phyloP scores from a whole-genome alignment of 192 early-diverging fungal species.

The Pilaira anomala region DNA sequence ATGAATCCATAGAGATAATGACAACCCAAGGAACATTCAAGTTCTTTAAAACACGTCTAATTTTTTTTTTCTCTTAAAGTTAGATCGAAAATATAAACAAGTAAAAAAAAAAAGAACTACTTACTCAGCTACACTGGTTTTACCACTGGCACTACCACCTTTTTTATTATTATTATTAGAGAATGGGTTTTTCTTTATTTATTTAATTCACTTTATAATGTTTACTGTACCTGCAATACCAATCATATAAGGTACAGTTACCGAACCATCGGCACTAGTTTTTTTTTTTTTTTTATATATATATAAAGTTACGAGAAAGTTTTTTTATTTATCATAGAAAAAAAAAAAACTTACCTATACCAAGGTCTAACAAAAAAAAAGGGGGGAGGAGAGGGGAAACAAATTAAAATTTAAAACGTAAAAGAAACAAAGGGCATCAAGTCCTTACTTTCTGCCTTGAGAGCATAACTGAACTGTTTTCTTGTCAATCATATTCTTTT shows the following conservation, averaged over 20 bases:
- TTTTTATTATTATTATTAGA: not conserved
- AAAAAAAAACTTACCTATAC: slow-evolving; percentile 12
- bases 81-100: not conserved
- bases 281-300: too few relatives aligned
- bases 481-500: not conserved
- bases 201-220: not conserved
- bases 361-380: not conserved
- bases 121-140: slow-evolving; percentile 74
- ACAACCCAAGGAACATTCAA: slow-evolving; percentile 84
- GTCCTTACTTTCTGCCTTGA: slow-evolving; percentile 20
- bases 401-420: not conserved
- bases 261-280: slow-evolving; percentile 55
- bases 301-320: too few relatives aligned
- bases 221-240: slow-evolving; percentile 62
- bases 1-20: slow-evolving; percentile 93
- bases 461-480: slow-evolving; percentile 19
- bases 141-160: slow-evolving; percentile 80
- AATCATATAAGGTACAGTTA: slow-evolving; percentile 63
- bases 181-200: not conserved
- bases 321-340: not conserved
- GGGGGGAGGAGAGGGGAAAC: not conserved
- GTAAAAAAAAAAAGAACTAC: not conserved
- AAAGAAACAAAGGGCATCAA: not conserved
- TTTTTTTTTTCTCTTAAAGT: not conserved
- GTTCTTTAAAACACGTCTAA: slow-evolving; percentile 63